phyloP scores from a whole-genome alignment of 192 early-diverging fungal species.

The Polychytrium aggregatum region DNA sequence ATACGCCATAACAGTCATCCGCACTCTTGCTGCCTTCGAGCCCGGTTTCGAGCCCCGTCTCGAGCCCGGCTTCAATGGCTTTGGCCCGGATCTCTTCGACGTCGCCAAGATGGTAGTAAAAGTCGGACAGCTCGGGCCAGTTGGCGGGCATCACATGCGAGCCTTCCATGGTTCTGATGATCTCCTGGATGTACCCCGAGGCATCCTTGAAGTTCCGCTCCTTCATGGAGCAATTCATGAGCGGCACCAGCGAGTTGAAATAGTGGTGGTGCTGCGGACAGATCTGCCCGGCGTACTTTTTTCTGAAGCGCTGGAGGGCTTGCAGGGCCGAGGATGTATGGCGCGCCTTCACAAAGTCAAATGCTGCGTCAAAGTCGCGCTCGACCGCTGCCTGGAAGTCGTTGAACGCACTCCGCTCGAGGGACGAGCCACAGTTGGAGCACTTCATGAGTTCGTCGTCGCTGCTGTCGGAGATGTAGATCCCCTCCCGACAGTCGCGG shows the following conservation, averaged over 20 bases:
- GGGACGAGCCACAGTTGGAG: constrained; percentile 34
- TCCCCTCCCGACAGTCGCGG: constrained; percentile 32
- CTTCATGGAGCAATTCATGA: no score
- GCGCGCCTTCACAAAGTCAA: constrained; percentile 38
- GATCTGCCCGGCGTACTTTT: no score
- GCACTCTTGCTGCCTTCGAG: constrained; percentile 8
- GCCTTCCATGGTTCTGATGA: no score
- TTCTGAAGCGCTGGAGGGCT: constrained; percentile 33
- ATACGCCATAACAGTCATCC: constrained; percentile 24
- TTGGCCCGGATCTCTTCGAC: constrained; percentile 40
- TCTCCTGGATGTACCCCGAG: no score
- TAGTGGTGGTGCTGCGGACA: no score
- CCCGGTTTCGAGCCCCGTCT: constrained; percentile 25
- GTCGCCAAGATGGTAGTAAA: constrained; percentile 42
- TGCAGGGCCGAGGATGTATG: constrained; percentile 31
- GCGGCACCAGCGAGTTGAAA: background rate
- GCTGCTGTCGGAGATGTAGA: constrained; percentile 37
- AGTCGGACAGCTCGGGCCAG: constrained; percentile 49
- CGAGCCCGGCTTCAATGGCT: constrained; percentile 22
- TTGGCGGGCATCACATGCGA: constrained; percentile 29
- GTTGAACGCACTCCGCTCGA: constrained; percentile 20
- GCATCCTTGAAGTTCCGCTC: no score
- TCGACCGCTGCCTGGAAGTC: background rate
- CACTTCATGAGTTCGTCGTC: constrained; percentile 14
- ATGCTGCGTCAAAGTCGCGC: constrained; percentile 15